These are phyloP conservation scores for Eruca vesicaria DNA, from an alignment of 441 rosid species.

Conservation along the genomic window DNA sequence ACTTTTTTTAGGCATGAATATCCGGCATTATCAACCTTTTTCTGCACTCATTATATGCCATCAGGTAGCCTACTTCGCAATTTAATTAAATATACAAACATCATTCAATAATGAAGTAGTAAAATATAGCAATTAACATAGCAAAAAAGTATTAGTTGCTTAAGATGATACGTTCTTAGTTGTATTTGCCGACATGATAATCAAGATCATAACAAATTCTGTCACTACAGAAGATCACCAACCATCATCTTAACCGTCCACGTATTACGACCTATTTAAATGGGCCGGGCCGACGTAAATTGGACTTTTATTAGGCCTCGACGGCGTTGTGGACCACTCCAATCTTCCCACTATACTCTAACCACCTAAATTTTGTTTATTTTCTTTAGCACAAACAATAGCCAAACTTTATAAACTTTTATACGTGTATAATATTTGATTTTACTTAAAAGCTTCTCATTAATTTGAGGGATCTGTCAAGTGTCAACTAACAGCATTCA, in stretches of 20 bases:
- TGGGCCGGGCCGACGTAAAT: slow-evolving; percentile 21
- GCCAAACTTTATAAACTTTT: background rate
- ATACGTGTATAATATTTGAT: background rate
- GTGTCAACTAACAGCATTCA: background rate
- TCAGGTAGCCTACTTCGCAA: background rate
- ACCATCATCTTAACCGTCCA: slow-evolving; percentile 12
- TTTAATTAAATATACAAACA: background rate
- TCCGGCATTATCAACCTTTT: background rate
- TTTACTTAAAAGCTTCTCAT: slow-evolving; percentile 5
- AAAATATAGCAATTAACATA: background rate
- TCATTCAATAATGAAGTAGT: background rate
- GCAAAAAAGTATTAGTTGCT: background rate
- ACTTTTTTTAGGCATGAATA: background rate
- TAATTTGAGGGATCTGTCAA: slow-evolving; percentile 15
- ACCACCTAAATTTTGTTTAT: background rate
- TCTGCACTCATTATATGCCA: background rate
- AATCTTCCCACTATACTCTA: background rate
- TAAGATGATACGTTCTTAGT: background rate
- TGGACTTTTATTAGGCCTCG: slow-evolving; percentile 3
- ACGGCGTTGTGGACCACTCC: slow-evolving; percentile 30
- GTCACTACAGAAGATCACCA: background rate
- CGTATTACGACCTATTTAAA: slow-evolving; percentile 8
- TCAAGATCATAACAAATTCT: background rate
- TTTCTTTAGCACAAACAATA: slow-evolving; percentile 12
- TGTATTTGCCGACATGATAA: slow-evolving; percentile 3